Conservation (phyloP, 306 rosid species). For the Phaseolus lunatus region DNA sequence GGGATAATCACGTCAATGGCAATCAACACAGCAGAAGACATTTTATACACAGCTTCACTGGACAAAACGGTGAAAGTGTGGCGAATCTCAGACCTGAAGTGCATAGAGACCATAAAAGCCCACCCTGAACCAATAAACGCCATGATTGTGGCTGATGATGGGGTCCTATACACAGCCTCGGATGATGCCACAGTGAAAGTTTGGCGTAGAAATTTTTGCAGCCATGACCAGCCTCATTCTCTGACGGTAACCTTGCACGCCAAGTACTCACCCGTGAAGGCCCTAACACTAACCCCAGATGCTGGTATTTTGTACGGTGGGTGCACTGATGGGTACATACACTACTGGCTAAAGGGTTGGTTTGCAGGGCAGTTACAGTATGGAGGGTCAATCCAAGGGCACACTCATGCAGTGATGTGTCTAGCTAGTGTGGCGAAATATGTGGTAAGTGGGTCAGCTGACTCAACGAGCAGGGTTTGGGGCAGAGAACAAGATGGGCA, state of each 20-base stretch:
- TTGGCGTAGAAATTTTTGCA: conserved; percentile 80
- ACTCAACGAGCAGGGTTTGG: conserved; percentile 86
- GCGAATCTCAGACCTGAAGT: conserved; percentile 86
- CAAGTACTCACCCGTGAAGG: conserved; percentile 77
- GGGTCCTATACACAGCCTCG: conserved; percentile 84
- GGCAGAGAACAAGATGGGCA: conserved; percentile 62
- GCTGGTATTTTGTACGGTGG: conserved; percentile 75
- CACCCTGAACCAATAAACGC: conserved; percentile 74
- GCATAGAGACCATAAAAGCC: conserved; percentile 87
- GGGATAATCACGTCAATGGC: conserved; percentile 89
- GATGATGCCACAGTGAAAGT: conserved; percentile 85
- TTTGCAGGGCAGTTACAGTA: conserved; percentile 82
- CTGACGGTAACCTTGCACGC: conserved; percentile 79
- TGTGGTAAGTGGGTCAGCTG: conserved; percentile 88
- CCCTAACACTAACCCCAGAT: conserved; percentile 61
- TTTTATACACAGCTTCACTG: conserved; percentile 80
- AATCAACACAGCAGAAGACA: conserved; percentile 69
- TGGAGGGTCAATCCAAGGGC: conserved; percentile 92
- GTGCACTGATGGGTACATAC: conserved; percentile 91
- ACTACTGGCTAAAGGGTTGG: conserved; percentile 89
- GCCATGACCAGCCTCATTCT: conserved; percentile 73
- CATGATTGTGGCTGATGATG: conserved; percentile 67
- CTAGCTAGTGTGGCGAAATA: conserved; percentile 65
- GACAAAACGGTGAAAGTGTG: conserved; percentile 89
- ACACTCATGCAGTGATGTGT: conserved; percentile 86